phyloP scores from a whole-genome alignment of 495 filamentous ascomycete species.

The Xylaria longipes region DNA sequence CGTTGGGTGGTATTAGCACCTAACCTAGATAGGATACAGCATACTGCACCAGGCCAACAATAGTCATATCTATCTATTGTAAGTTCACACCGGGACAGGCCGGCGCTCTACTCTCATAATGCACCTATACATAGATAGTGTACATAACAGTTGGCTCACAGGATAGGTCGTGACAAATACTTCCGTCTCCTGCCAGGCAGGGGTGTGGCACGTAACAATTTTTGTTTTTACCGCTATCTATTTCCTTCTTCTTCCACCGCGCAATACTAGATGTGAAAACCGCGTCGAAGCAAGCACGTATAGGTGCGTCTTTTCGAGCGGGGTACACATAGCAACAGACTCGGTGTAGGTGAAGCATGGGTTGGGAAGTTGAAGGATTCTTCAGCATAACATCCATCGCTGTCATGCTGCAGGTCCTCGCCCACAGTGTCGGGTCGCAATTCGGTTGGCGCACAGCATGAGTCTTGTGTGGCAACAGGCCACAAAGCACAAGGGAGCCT shows the following conservation, averaged over 20 bases:
- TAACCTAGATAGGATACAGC: constrained; percentile 3
- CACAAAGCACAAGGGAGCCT: constrained; percentile 25
- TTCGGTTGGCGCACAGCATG: constrained; percentile 41
- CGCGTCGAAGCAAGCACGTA: background rate
- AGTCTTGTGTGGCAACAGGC: constrained; percentile 33
- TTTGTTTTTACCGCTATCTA: background rate
- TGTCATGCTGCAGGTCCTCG: constrained; percentile 34
- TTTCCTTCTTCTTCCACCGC: background rate
- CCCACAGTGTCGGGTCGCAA: constrained; percentile 38
- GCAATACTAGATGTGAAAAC: background rate
- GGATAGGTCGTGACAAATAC: constrained; percentile 10
- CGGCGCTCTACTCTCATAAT: background rate
- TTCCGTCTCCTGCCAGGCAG: background rate
- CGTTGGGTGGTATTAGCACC: constrained; percentile 5
- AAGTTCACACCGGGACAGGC: background rate
- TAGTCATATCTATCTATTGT: background rate
- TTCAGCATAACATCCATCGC: constrained; percentile 13
- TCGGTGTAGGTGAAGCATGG: constrained; percentile 6
- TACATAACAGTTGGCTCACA: constrained; percentile 4
- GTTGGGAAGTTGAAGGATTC: constrained; percentile 1
- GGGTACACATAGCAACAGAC: background rate
- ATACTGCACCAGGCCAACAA: constrained; percentile 4
- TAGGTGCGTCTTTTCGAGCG: background rate
- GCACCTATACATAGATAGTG: background rate
- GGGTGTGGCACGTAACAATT: constrained; percentile 1